Base-by-base conservation (phyloP, 2,329 filamentous ascomycete genomes). In the Raffaelea arxii region DNA sequence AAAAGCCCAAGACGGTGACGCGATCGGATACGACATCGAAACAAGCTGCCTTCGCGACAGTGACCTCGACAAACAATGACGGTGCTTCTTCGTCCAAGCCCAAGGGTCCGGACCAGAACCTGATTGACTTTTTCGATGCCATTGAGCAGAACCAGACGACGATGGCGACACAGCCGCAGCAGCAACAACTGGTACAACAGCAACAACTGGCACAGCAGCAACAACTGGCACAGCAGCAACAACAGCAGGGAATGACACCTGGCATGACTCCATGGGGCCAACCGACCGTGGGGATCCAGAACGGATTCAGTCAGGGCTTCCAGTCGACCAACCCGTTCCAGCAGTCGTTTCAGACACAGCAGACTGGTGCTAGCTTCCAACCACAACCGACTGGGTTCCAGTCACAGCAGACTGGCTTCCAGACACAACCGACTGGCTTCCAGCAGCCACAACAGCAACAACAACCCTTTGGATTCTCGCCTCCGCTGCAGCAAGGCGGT, bases 121-220 rank as follows among this genome's bases (percentile, higher is more conserved):
- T 94, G 51, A 97, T 94, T 59, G 92, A 91, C 68, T 96, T 94
- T 65, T 95, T 95, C 62, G 91, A 84, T 59, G 90, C 88, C 6
- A 95, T 94, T 57, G 90, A 96, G 59, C 81, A 88, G 59, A 89
- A 90, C 53, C 88, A 92, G 62, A 86, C 86, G 44, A 72, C 82
- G 1, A 77, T 86, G 72, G 72, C 65, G 32, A 59, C 64, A 2
- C 71, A 74, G 52, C 58, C 69, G 45, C 59, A 61, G 32, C 44
- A 46, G 24, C 43, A 23, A 24, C 27, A 10, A 21, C n/a, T 9
- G 7, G 30, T 24, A 21, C 37, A 18, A 16, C 48, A 50, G 36
- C 27, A 32, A 32, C 27, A 32, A 16, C 10, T 32, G 27, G 10
- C 27, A 16, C 27, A 32, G 16, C 27, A 32, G 27, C 27, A 32